These are phyloP conservation scores for Globisporangium apiculatum DNA, from an alignment of 352 stramenopile species.

Conservation along the genomic window DNA sequence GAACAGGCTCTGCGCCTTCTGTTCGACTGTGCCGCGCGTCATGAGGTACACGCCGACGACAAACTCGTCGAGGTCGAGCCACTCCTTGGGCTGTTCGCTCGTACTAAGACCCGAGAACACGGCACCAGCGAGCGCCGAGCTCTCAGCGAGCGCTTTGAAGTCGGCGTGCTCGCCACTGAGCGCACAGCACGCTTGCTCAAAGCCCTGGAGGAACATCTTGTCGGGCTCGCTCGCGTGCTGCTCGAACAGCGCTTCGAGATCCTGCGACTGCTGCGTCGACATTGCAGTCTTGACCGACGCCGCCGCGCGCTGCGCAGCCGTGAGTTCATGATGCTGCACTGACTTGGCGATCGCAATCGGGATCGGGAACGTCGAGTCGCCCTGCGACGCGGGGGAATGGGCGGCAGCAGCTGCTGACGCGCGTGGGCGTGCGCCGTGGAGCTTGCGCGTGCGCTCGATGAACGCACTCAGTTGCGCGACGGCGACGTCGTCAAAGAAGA, in stretches of 20 bases:
- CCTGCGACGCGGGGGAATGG: neutral
- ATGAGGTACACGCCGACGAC: slow-evolving; percentile 77
- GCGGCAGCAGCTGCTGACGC: slow-evolving; percentile 3
- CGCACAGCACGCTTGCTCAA: slow-evolving; percentile 48
- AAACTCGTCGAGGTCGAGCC: slow-evolving; percentile 73
- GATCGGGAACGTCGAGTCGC: slow-evolving; percentile 7
- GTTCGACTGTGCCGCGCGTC: slow-evolving; percentile 70
- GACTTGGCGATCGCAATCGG: neutral
- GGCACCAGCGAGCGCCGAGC: slow-evolving; percentile 49
- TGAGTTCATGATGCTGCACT: neutral
- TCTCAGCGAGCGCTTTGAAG: slow-evolving; percentile 52
- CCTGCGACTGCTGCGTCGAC: slow-evolving; percentile 41
- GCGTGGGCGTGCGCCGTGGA: slow-evolving; percentile 28
- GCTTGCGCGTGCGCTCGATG: slow-evolving; percentile 52
- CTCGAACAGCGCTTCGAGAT: slow-evolving; percentile 40
- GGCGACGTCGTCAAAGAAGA: slow-evolving; percentile 84
- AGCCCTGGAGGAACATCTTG: slow-evolving; percentile 61
- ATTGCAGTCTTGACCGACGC: slow-evolving; percentile 41
- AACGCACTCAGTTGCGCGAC: slow-evolving; percentile 79
- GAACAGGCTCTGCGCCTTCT: slow-evolving; percentile 76
- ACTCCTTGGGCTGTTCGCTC: slow-evolving; percentile 42
- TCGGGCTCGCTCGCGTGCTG: slow-evolving; percentile 40
- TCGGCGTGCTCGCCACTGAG: slow-evolving; percentile 56
- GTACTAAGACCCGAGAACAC: slow-evolving; percentile 75
- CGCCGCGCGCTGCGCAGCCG: slow-evolving; percentile 13